Evolutionary conservation across 352 stramenopile species (phyloP).

Genomic region (Blastocystis sp.): DNA sequence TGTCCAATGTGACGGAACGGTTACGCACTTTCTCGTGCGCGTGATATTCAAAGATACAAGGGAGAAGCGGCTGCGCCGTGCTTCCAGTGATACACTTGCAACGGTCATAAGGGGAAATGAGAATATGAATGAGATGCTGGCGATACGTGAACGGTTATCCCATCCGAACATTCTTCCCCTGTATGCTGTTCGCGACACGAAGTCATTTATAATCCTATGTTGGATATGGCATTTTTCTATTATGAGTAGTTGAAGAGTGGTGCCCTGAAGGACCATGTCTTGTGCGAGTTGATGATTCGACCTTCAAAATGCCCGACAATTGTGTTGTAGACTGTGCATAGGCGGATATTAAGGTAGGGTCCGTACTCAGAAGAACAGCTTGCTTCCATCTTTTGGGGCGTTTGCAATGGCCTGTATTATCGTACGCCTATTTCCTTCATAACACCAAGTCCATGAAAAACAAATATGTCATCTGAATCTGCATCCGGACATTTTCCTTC

Average conservation of each 20-base stretch:
- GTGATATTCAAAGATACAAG: neutral
- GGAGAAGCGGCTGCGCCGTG: neutral
- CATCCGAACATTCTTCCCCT: neutral
- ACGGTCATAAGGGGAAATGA: neutral
- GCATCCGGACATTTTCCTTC: neutral
- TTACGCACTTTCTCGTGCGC: neutral
- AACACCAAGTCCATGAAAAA: neutral
- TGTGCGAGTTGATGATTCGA: neutral
- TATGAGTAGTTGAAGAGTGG: neutral
- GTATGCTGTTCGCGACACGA: neutral
- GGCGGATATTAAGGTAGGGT: neutral
- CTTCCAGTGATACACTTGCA: neutral
- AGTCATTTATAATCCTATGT: neutral
- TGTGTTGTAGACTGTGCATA: neutral
- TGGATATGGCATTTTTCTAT: neutral
- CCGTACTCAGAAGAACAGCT: neutral
- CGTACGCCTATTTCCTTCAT: neutral
- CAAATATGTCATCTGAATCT: slow-evolving; percentile 30
- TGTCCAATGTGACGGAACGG: neutral
- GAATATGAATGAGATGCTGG: neutral
- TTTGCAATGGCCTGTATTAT: neutral
- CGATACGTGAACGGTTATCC: neutral
- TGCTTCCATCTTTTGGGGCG: neutral
- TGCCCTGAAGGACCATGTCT: neutral
- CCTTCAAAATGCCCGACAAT: neutral